Evolutionary conservation across 2,329 filamentous ascomycete genomes (phyloP).

Genomic region (Fusarium incarnatum): DNA sequence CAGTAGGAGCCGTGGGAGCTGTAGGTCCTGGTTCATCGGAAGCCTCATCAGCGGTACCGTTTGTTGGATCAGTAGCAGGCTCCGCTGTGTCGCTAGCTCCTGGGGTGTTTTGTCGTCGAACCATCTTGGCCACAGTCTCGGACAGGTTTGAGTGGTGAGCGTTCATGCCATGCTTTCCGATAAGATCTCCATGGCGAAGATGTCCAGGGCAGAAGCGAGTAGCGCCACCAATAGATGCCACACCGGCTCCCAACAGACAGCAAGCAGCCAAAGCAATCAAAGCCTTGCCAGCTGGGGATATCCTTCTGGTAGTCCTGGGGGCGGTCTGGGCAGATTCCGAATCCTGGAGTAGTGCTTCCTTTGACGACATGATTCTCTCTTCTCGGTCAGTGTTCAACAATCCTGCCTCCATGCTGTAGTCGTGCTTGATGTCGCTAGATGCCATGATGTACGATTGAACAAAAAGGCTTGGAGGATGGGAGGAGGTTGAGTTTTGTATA

Average conservation of each 20-base stretch:
- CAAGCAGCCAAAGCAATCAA: constrained; percentile 43
- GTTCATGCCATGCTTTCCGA: constrained; percentile 40
- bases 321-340: constrained; percentile 36
- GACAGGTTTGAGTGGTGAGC: constrained; percentile 43
- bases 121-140: constrained; percentile 68
- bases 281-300: constrained; percentile 42
- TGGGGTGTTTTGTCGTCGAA: constrained; percentile 66
- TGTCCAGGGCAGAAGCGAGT: constrained; percentile 45
- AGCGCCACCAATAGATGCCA: constrained; percentile 43
- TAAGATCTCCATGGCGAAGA: constrained; percentile 38
- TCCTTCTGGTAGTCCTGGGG: constrained; percentile 28
- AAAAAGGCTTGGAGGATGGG: constrained; percentile 23
- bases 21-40: constrained; percentile 19
- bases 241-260: constrained; percentile 41
- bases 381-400: constrained; percentile 46
- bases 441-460: constrained; percentile 35
- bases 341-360: constrained; percentile 46
- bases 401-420: constrained; percentile 49
- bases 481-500: constrained; percentile 44
- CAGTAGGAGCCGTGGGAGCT: constrained; percentile 9
- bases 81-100: constrained; percentile 24
- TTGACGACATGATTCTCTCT: constrained; percentile 46
- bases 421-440: constrained; percentile 42
- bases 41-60: neutral
- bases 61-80: constrained; percentile 13